Evolutionary conservation across 2,329 filamentous ascomycete species (phyloP).

Genomic region (Pestalotiopsis sp.): DNA sequence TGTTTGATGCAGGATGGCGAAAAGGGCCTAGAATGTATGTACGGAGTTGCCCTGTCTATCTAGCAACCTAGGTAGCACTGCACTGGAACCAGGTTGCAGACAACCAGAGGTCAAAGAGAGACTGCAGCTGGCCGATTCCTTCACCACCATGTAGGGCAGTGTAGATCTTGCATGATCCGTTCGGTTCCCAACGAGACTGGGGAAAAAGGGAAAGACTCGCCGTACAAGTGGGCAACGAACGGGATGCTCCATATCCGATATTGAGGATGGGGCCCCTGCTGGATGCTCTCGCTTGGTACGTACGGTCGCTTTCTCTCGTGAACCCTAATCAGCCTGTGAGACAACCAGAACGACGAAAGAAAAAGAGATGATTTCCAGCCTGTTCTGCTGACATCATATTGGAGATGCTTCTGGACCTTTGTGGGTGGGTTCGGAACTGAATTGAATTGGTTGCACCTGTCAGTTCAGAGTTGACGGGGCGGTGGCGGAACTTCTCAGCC

Average conservation of each 20-base stretch:
- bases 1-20: background rate
- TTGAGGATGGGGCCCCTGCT: background rate
- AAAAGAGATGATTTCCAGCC: background rate
- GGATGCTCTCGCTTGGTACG: background rate
- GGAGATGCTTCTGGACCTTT: background rate
- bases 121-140: background rate
- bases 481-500: background rate
- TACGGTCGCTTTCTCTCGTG: background rate
- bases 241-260: background rate
- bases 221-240: too few relatives aligned
- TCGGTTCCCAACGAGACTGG: background rate
- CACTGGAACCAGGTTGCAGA: background rate
- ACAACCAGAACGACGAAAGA: background rate
- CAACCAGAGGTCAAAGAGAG: background rate
- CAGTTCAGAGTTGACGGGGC: background rate
- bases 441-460: background rate
- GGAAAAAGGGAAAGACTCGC: background rate
- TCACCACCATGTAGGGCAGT: background rate
- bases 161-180: background rate
- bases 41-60: background rate
- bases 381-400: background rate
- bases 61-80: background rate
- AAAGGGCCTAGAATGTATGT: background rate
- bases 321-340: background rate
- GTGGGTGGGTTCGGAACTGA: background rate